phyloP scores from a whole-genome alignment of 2,329 filamentous ascomycete genomes.

The Trichophyton mentagrophytes region DNA sequence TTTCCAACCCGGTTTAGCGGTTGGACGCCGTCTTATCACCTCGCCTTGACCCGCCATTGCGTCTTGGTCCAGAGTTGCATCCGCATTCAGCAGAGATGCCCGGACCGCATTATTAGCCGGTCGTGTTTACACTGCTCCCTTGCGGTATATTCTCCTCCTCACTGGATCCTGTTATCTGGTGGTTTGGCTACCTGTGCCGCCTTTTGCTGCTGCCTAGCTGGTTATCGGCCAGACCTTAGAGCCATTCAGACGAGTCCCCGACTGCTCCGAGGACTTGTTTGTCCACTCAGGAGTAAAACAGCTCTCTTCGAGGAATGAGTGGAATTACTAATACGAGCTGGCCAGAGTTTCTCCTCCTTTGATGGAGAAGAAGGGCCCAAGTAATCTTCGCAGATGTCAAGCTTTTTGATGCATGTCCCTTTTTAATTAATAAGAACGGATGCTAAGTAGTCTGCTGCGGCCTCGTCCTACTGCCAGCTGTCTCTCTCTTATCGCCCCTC shows the following conservation, averaged over 20 bases:
- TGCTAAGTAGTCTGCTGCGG: not conserved
- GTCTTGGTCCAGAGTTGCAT: not conserved
- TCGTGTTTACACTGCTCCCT: not conserved
- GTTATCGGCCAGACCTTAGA: not conserved
- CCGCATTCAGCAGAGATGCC: not conserved
- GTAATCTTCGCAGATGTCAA: not conserved
- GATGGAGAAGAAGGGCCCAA: not conserved
- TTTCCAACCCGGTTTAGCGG: constrained; percentile 1
- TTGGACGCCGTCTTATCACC: not conserved
- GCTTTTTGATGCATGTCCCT: not conserved
- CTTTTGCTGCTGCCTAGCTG: not conserved
- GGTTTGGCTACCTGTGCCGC: not conserved
- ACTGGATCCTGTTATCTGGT: not conserved
- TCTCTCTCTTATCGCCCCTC: not conserved
- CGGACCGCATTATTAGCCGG: not conserved
- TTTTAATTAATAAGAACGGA: not conserved
- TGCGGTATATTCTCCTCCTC: not conserved
- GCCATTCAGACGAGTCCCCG: too few species aligned
- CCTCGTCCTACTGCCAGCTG: constrained; percentile 1
- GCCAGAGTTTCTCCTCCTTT: not conserved
- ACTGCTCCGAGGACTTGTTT: not conserved
- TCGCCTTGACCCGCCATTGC: not conserved
- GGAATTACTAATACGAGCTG: constrained; percentile 1
- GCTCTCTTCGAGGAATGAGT: not conserved
- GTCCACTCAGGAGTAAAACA: not conserved